These are phyloP conservation scores for Aspergillus incahuasiensis DNA, from an alignment of 495 filamentous ascomycete species.

Conservation along the genomic window DNA sequence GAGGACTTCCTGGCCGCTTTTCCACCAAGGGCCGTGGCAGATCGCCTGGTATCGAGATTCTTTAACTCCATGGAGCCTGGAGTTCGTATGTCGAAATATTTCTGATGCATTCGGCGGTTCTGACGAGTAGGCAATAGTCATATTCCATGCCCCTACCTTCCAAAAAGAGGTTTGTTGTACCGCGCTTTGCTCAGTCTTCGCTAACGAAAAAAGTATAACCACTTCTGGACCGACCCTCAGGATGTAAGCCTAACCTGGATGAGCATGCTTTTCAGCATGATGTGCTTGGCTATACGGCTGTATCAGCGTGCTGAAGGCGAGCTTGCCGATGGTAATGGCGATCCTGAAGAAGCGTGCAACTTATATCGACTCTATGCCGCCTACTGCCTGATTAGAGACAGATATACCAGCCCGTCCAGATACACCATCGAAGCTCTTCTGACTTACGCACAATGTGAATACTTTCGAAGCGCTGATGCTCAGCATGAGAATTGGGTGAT, in stretches of 20 bases:
- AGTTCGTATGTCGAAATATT: neutral
- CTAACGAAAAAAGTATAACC: neutral
- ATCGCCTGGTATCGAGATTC: constrained; percentile 1
- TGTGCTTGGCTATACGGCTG: constrained; percentile 2
- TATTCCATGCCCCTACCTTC: constrained; percentile 44
- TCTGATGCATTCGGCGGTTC: neutral
- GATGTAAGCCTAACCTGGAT: constrained; percentile 1
- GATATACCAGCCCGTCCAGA: neutral
- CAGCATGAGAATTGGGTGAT: constrained; percentile 7
- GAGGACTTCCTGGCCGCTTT: neutral
- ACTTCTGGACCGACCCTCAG: neutral
- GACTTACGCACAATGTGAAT: neutral
- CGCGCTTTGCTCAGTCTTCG: neutral
- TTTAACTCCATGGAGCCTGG: constrained; percentile 9
- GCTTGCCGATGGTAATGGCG: neutral
- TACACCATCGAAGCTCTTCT: constrained; percentile 9
- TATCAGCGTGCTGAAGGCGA: constrained; percentile 1
- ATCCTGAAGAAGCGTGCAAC: neutral
- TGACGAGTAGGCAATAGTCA: constrained; percentile 18
- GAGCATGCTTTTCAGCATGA: constrained; percentile 6
- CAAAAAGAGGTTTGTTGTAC: constrained; percentile 24
- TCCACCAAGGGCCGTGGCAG: neutral
- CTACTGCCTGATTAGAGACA: constrained; percentile 4
- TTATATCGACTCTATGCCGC: neutral
- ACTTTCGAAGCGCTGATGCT: constrained; percentile 6